These are phyloP conservation scores for Turnera subulata DNA, from an alignment of 345 rosid genomes.

Conservation along the genomic window DNA sequence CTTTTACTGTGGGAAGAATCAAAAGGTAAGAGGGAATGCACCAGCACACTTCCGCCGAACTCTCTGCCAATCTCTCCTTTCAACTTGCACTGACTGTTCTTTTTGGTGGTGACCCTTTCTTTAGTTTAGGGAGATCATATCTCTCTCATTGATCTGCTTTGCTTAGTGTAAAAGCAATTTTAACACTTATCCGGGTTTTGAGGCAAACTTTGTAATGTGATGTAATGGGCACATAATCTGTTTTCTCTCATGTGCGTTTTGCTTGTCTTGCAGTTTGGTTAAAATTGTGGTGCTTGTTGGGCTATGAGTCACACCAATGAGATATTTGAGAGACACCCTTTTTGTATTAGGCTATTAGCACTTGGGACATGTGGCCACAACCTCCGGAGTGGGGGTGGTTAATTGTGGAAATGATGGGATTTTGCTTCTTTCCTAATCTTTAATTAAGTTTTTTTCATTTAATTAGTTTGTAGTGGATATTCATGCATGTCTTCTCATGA, in stretches of 20 bases:
- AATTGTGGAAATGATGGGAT: conserved; percentile 2
- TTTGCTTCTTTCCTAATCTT: conserved; percentile 12
- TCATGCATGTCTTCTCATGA: no score
- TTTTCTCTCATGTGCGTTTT: no score
- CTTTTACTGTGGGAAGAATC: background rate
- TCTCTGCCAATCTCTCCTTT: conserved; percentile 17
- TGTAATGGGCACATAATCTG: conserved; percentile 16
- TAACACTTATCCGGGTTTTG: conserved; percentile 16
- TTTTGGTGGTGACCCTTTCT: background rate
- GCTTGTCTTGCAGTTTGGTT: background rate
- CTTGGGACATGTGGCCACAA: conserved; percentile 30
- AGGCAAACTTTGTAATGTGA: conserved; percentile 8
- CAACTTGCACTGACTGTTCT: no score
- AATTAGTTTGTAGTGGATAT: no score
- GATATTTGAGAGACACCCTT: no score
- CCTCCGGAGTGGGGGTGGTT: conserved; percentile 21
- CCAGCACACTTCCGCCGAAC: conserved; percentile 24
- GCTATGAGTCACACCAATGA: background rate
- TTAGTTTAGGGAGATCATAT: no score
- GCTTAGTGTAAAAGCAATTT: conserved; percentile 13
- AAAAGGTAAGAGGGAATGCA: background rate
- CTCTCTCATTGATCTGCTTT: conserved; percentile 6
- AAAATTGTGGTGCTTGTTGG: background rate
- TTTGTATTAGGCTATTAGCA: background rate
- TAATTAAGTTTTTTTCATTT: no score